Base-by-base conservation (phyloP, 2,329 filamentous ascomycete species). In the Calonectria fujianensis region DNA sequence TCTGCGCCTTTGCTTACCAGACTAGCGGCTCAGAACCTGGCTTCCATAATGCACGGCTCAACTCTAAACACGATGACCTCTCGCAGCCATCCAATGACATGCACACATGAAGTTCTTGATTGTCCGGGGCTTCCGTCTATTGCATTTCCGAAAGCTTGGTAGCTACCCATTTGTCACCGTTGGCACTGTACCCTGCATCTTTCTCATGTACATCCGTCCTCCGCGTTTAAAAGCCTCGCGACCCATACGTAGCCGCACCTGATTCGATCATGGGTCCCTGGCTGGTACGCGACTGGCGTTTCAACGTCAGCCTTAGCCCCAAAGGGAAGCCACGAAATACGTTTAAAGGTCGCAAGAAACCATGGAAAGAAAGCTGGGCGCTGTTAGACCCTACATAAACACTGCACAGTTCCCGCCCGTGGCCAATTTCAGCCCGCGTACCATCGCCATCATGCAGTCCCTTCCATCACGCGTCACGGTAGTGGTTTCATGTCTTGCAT, bases 21-120 rank as follows among this genome's bases (percentile, higher is more conserved):
- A 5, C 32, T 41, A 63, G 35, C 39, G 57, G 57, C 27, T 24
- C 35, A 29, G 35, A 29, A 41, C 24, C 14, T 63, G 27, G 57
- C 16, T 41, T 63, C 39, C 13, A 41, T 6, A 27, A 63, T 63
- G 57, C 57, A 63, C 8, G 57, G 57, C 7, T 63, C 57, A 63
- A 63, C 57, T 63, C 37, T 63, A 63, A 63, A 41, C 57, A 20
- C 10, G 57, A 35, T 41, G 57, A 63, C 57, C 52, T 29, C 16
- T 37, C 37, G n/a, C 24, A 18, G 14, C 10, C 37, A 16, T 29
- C 57, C 57, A 63, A 63, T 63, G 57, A 37, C 57, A 63, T 39
- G 37, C n/a, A 20, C 32, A 63, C 7, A 29, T 63, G 2, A 41
- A 20, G 57, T 41, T 63, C 37, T 39, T 39, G 57, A 39, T 7